phyloP scores from a whole-genome alignment of 148 eudicot species.

The Camellia granthamiana region DNA sequence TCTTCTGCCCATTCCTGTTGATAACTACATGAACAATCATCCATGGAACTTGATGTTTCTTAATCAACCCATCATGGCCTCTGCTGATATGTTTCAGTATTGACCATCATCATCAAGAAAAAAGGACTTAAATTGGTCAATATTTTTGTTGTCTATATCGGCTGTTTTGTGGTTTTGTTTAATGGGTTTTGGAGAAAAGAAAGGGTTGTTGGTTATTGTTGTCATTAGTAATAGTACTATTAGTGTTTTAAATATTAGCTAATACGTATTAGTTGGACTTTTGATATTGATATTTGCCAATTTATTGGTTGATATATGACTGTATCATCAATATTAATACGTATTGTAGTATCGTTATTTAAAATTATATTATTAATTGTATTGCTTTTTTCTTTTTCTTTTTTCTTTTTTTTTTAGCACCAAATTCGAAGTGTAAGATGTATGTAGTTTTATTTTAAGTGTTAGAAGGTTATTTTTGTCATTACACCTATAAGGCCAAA shows the following conservation, averaged over 20 bases:
- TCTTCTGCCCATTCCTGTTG: not conserved
- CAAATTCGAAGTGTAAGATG: too few relatives aligned
- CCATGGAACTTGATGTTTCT: conserved; percentile 43
- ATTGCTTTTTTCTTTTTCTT: too few relatives aligned
- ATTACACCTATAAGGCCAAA: too few relatives aligned
- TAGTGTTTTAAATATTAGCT: too few relatives aligned
- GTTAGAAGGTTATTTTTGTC: too few relatives aligned
- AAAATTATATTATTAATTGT: too few relatives aligned
- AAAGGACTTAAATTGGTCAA: not conserved
- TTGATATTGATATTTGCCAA: too few relatives aligned
- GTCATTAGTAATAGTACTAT: not conserved
- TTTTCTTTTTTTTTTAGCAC: not conserved
- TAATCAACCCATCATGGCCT: conserved; percentile 64
- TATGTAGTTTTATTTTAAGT: too few relatives aligned
- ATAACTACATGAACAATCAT: conserved; percentile 17
- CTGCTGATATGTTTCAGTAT: conserved; percentile 39
- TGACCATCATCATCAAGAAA: not conserved
- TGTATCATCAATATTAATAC: too few relatives aligned
- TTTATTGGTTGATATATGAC: too few relatives aligned
- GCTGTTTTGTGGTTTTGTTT: not conserved
- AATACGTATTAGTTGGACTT: too few relatives aligned
- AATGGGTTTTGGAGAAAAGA: not conserved
- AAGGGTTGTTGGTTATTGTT: not conserved
- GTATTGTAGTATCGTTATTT: too few relatives aligned
- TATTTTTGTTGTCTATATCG: not conserved